Evolutionary conservation across 2,329 filamentous ascomycete species (phyloP), one percentile per base, ranked within the genome.

Genomic region (Bertia moriformis): DNA sequence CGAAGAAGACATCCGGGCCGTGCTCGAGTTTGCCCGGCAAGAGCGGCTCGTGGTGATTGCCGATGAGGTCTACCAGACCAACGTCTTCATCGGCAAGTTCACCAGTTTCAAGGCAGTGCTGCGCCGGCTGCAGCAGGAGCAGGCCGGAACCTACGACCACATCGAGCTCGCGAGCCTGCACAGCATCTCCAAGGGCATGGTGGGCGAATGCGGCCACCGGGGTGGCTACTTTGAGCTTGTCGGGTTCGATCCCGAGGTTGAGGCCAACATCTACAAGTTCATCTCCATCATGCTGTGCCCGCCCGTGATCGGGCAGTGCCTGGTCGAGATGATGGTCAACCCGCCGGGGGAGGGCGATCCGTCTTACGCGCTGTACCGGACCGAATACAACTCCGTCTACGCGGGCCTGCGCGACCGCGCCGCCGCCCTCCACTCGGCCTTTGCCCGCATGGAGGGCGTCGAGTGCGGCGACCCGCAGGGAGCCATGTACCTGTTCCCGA

Each of bases 61-160:
- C 39, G 91, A 98, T 54, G 91, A 98, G 62, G 91, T 98, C 29
- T 98, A 98, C 73, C 91, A 98, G 65, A 96, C 91, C 55, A 98
- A 98, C 61, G 83, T 98, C 50, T 98, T 98, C 63, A 67, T 83
- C 44, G 91, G 91, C 59, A 71, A 89, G 57, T 98, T 98, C 68
- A 77, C 85, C 63, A 93, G 84, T 53, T 96, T 98, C 79, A 96
- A 96, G 67, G 78, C 83, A 50, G 78, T 81, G 29, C 73, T 98
- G 39, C 76, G 88, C 45, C 70, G 81, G 49, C 65, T 96, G 52
- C 89, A 96, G 60, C 68, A 80, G 58, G 72, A 80, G 54, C 61
- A 69, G 35, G 74, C 81, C 1, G 83, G 77, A 52, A 78, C 76
- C 57, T 96, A 86, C 63, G 83, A 93, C 60, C 58, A 73, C 48